Base-by-base conservation (phyloP, 352 stramenopile species). In the Globisporangium okanoganense region DNA sequence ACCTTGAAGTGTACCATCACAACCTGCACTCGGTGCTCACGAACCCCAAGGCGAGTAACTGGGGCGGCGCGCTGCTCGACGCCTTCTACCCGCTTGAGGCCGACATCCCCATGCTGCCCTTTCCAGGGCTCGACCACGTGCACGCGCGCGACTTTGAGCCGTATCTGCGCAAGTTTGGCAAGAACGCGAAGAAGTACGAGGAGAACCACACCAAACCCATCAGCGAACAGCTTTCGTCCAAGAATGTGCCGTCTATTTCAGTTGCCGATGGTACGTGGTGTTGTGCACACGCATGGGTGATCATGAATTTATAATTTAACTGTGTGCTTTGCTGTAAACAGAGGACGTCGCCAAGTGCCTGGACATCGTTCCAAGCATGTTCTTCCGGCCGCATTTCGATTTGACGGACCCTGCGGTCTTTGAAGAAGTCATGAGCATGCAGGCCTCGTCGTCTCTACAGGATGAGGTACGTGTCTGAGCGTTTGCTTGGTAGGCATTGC, bases 11-110 rank as follows among this genome's bases (percentile, higher is more conserved):
- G 58, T 86, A 64, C 35, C 79, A 92, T 36, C 84, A 95, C 65
- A 95, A 95, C 56, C 61, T 95, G 27, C 82, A 95, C 70, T 94
- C 86, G 31, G 86, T 95, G 54, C 70, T 95, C 36, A 88, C 79
- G 0, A 92, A 92, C 49, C 86, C 86, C 5, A 88, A 90, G 57
- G 82, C 76, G 6, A 82, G 58, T 47, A 85, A 82, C 66, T 95
- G 85, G 85, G 68, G 80, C 50, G 77, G 75, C 38, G 73, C 79
- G 24, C 53, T 93, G 45, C 70, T 95, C 6, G 85, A 95, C 48
- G 82, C 74, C 50, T 76, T 95, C 24, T 91, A 88, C 44, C 82
- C 82, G 53, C 67, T 90, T 24, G 83, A 90, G 45, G 58, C 79
- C 4, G 85, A 95, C 38, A 82, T 92, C 58, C 67, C 68, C 13